Conservation (phyloP, 306 rosid species). For the Vigna unguiculata region DNA sequence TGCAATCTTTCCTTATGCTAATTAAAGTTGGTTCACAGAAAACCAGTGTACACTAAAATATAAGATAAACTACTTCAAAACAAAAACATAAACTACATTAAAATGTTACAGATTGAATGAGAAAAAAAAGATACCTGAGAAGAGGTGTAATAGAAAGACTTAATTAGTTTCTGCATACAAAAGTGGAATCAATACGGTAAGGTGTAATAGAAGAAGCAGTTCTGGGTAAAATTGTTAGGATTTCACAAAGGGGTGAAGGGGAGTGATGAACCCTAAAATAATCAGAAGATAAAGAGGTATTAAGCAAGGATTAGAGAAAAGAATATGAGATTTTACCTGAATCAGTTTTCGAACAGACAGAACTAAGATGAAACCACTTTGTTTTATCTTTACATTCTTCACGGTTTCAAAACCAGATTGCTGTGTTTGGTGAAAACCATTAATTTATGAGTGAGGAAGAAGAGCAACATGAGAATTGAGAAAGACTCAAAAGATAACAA, state of each 20-base stretch:
- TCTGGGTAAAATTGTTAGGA: neutral
- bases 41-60: no score
- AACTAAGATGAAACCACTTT: neutral
- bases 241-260: neutral
- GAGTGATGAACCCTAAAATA: neutral
- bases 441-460: neutral
- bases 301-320: neutral
- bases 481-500: neutral
- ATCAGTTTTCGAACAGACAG: neutral
- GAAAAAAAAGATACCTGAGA: neutral
- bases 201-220: neutral
- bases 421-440: neutral
- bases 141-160: no score
- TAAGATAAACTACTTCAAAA: no score
- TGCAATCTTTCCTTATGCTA: neutral
- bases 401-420: neutral
- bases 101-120: neutral
- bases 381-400: neutral
- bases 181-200: neutral
- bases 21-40: no score
- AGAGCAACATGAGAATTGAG: neutral
- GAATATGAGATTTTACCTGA: neutral
- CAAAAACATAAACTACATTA: no score
- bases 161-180: no score
- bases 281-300: no score